phyloP scores from a whole-genome alignment of 1,284 basidiomycete species.

The Entoloma clypeatum region DNA sequence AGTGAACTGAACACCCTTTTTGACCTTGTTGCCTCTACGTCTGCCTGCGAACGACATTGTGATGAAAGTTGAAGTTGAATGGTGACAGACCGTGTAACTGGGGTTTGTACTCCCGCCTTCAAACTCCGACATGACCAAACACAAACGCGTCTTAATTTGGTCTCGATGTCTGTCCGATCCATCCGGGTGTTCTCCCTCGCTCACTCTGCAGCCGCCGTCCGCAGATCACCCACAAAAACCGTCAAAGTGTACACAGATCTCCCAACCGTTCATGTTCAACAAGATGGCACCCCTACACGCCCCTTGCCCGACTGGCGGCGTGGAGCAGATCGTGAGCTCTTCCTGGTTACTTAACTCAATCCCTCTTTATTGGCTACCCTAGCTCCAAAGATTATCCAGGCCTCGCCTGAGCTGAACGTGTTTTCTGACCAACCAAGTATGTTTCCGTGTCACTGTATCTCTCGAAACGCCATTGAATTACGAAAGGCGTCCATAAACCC shows the following conservation, averaged over 20 bases:
- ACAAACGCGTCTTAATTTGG: slow-evolving; percentile 14
- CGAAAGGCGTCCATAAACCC: slow-evolving; percentile 1
- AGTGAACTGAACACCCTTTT: slow-evolving; percentile 96
- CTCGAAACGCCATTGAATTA: neutral
- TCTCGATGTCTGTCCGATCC: slow-evolving; percentile 7
- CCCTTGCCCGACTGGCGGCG: slow-evolving; percentile 31
- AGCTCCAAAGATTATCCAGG: no score
- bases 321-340: slow-evolving; percentile 7
- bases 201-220: slow-evolving; percentile 2
- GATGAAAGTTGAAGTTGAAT: slow-evolving; percentile 19
- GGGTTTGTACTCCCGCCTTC: slow-evolving; percentile 27
- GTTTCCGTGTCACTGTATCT: no score
- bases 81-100: slow-evolving; percentile 13
- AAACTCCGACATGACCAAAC: slow-evolving; percentile 41
- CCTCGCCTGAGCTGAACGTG: no score
- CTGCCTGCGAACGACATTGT: slow-evolving; percentile 81
- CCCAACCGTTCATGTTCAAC: slow-evolving; percentile 40
- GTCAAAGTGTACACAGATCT: slow-evolving; percentile 56
- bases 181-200: slow-evolving; percentile 10
- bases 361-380: no score
- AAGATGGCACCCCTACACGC: slow-evolving; percentile 37
- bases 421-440: no score
- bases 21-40: slow-evolving; percentile 91
- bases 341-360: no score
- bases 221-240: slow-evolving; percentile 28